Evolutionary conservation across 148 eudicot genomes (phyloP), one percentile per base, ranked within the genome.

Genomic region (Camellia sinensis): DNA sequence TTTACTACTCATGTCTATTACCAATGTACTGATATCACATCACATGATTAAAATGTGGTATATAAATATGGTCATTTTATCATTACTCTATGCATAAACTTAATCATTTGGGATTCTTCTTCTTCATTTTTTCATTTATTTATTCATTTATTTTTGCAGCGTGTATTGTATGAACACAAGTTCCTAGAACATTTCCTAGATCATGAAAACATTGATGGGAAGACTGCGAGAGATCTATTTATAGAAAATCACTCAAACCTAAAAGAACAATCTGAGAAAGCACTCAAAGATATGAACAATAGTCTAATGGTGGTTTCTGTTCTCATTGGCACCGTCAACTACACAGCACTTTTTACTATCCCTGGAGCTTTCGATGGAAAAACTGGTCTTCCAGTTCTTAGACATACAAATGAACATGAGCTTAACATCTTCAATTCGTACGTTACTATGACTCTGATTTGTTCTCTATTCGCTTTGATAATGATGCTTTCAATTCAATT

Each of bases 241-340:
- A 15, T 8, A 64, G 43, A 22, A 2, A 64, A 22, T 15, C 68
- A 64, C 68, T 64, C 45, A 9, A 0, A 6, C 10, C 41, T 64
- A 1, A 21, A 5, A 12, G 52, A 64, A 21, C 19, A 76, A n/a
- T 37, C 79, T 0, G 71, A 64, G 45, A 18, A 76, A 5, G 71
- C 66, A 3, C 60, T 68, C 4, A 76, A 76, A 68, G 50, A 6
- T 10, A 68, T 76, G 44, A 76, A 76, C 15, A 59, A 50, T 10
- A 69, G 68, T 6, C n/a, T 76, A 14, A 48, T 76, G 22, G 3
- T 76, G 4, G 79, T 76, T 10, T 48, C 79, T 0, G 71, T 37
- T 5, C 79, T 76, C 45, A 19, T 76, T 0, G 54, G 79, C 46
- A 48, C 79, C 19, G 67, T 76, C 60, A 76, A 65, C 61, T 64